These are phyloP conservation scores for Microcos paniculata DNA, from an alignment of 345 rosid species.

Conservation along the genomic window DNA sequence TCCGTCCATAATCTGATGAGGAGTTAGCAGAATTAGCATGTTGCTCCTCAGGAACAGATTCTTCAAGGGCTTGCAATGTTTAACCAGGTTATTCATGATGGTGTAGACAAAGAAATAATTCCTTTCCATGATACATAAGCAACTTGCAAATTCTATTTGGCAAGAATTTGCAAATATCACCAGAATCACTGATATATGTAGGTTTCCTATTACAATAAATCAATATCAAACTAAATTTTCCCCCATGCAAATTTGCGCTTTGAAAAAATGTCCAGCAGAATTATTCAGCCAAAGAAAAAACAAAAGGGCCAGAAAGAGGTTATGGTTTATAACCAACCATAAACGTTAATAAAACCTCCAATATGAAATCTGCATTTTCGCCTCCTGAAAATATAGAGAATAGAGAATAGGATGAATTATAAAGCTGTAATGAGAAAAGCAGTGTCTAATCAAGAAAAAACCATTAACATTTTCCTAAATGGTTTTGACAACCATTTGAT, in stretches of 20 bases:
- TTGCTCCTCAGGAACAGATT: slow-evolving; percentile 39
- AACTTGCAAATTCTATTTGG: slow-evolving; percentile 1
- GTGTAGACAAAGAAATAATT: neutral
- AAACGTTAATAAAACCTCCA: slow-evolving; percentile 56
- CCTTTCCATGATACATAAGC: neutral
- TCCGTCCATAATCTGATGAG: slow-evolving; percentile 51
- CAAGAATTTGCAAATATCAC: neutral
- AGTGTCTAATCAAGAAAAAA: slow-evolving; percentile 2
- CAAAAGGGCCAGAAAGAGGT: neutral
- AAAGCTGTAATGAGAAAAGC: neutral
- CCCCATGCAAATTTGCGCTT: neutral
- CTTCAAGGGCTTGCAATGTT: slow-evolving; percentile 54
- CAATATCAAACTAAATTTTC: neutral
- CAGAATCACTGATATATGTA: neutral
- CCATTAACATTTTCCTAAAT: slow-evolving; percentile 50
- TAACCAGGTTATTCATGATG: neutral
- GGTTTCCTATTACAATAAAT: neutral
- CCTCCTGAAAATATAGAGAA: slow-evolving; percentile 44
- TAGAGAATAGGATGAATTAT: slow-evolving; percentile 1
- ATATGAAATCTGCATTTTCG: slow-evolving; percentile 45
- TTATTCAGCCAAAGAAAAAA: too few species aligned
- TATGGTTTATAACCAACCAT: slow-evolving; percentile 33
- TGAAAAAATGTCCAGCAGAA: neutral
- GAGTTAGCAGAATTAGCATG: slow-evolving; percentile 37
- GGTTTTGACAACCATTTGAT: slow-evolving; percentile 45